phyloP scores from a whole-genome alignment of 176 grass and related monocot species.

The Oryza meyeriana region DNA sequence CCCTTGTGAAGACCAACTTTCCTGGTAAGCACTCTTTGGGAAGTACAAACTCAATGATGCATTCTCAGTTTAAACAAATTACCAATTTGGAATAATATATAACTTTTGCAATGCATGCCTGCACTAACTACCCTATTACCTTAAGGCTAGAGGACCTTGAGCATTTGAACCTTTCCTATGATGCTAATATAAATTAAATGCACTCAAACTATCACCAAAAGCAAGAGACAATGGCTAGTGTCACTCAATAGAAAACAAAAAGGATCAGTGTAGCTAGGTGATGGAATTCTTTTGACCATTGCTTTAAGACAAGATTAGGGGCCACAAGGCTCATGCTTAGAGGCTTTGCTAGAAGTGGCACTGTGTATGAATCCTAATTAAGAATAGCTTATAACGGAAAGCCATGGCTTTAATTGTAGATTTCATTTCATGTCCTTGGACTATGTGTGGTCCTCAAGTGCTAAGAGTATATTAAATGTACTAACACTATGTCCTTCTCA shows the following conservation, averaged over 20 bases:
- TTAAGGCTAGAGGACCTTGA: slow-evolving; percentile 27
- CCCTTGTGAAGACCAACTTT: slow-evolving; percentile 37
- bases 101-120: slow-evolving; percentile 31
- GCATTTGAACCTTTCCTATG: slow-evolving; percentile 37
- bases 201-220: slow-evolving; percentile 38
- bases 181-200: slow-evolving; percentile 34
- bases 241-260: slow-evolving; percentile 53
- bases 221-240: slow-evolving; percentile 50
- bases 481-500: background rate
- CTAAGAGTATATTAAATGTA: slow-evolving; percentile 18
- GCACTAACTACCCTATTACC: slow-evolving; percentile 53
- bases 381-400: slow-evolving; percentile 34
- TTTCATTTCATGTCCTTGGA: slow-evolving; percentile 31
- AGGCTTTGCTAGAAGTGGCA: slow-evolving; percentile 33
- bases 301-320: slow-evolving; percentile 39
- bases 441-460: slow-evolving; percentile 30
- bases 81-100: slow-evolving; percentile 35
- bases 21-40: slow-evolving; percentile 20
- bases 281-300: slow-evolving; percentile 47
- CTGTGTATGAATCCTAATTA: slow-evolving; percentile 12
- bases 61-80: slow-evolving; percentile 32
- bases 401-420: background rate
- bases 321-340: slow-evolving; percentile 27
- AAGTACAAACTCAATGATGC: slow-evolving; percentile 55
- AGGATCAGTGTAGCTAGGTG: slow-evolving; percentile 12